Base-by-base conservation (phyloP, 2,329 filamentous ascomycete species). In the Sclerotinia minor region DNA sequence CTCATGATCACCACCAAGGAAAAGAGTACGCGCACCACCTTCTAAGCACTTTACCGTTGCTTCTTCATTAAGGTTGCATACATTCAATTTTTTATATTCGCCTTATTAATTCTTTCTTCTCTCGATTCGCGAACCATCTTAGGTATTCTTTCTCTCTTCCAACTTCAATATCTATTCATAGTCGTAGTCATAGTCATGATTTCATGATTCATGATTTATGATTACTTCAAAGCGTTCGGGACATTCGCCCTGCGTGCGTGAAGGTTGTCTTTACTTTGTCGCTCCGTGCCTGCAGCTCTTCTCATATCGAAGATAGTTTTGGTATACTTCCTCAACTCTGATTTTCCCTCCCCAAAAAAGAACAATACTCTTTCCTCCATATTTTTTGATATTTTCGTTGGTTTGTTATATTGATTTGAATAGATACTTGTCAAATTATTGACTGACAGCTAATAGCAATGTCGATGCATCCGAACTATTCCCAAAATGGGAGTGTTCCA, bases 391-490 rank as follows among this genome's bases (percentile, higher is more conserved):
- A 55, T 64, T 64, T 55, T 54, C 47, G 58, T 53, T 55, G 70
- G 71, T 73, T 73, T 69, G 67, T 68, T 57, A 26, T 66, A 65
- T 49, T 65, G 19, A 26, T 64, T 68, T 59, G 53, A 55, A 49
- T 55, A 45, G 65, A 55, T 58, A 17, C 29, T 49, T 2, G 32
- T 59, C 50, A 47, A 47, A 44, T 64, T 19, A 55, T 38, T 4
- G 59, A 53, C 70, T 73, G 71, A 72, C 65, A 38, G 11, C 26
- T 64, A 61, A 54, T 58, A 73, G 72, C 66, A 60, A 76, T 76
- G 75, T 66, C 73, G 64, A 71, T 65, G 64, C 71, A 72, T 54
- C 71, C 71, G 55, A 75, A 61, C 67, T 73, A 70, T 64, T 64
- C 69, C 68, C 73, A 70, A 35, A 67, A 67, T 72, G 71, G 69